phyloP scores from a whole-genome alignment of 768 basidiomycete genomes.

The Vararia minispora region DNA sequence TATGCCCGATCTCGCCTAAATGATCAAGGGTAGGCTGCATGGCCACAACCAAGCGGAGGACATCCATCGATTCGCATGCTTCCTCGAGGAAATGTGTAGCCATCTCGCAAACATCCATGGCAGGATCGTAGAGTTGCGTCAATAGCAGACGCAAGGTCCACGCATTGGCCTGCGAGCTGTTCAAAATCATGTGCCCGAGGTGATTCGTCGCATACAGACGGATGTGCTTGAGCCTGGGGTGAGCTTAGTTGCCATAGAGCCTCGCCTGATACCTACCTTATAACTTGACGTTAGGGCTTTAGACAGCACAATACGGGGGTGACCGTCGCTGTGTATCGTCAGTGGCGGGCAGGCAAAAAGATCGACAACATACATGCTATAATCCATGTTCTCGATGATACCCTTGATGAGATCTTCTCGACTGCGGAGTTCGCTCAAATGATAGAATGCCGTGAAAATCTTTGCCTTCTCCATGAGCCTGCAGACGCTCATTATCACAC shows the following conservation, averaged over 20 bases:
- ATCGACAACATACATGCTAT: slow-evolving; percentile 54
- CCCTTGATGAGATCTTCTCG: slow-evolving; percentile 88
- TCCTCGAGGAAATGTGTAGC: slow-evolving; percentile 86
- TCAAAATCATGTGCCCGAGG: slow-evolving; percentile 70
- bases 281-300: slow-evolving; percentile 93
- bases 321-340: slow-evolving; percentile 90
- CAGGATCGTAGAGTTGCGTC: slow-evolving; percentile 92
- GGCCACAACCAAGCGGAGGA: slow-evolving; percentile 82
- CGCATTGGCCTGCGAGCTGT: slow-evolving; percentile 49
- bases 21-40: slow-evolving; percentile 95
- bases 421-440: slow-evolving; percentile 80
- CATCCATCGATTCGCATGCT: slow-evolving; percentile 75
- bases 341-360: slow-evolving; percentile 1
- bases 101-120: slow-evolving; percentile 79
- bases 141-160: slow-evolving; percentile 90
- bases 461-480: slow-evolving; percentile 87
- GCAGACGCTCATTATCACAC: slow-evolving; percentile 1
- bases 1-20: slow-evolving; percentile 85
- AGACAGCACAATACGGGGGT: slow-evolving; percentile 84
- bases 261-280: slow-evolving; percentile 38
- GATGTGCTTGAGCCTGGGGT: slow-evolving; percentile 46
- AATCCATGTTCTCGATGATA: slow-evolving; percentile 88
- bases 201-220: slow-evolving; percentile 83
- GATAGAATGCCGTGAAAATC: slow-evolving; percentile 94
- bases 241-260: not conserved